Evolutionary conservation across 2,329 filamentous ascomycete genomes (phyloP).

Genomic region (Trichophyton rubrum): DNA sequence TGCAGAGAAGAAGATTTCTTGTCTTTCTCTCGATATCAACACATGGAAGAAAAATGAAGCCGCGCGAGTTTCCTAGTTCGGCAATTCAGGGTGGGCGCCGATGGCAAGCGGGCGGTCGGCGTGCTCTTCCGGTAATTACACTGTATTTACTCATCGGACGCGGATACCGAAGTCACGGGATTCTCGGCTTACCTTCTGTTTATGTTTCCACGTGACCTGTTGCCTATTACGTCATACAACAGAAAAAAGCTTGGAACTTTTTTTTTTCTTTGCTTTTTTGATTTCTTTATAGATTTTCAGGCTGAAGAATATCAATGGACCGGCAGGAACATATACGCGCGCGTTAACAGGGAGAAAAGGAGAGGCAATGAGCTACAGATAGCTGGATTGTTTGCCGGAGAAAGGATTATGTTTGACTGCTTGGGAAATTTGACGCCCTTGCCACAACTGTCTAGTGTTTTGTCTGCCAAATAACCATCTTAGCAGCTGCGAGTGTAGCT

Average conservation of each 20-base stretch:
- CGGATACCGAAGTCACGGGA: not conserved
- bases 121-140: not conserved
- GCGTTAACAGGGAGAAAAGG: not conserved
- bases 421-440: not conserved
- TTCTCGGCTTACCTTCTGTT: not conserved
- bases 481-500: not conserved
- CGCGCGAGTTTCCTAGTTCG: conserved; percentile 2
- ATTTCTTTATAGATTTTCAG: not conserved
- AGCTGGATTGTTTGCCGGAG: not conserved
- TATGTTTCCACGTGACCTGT: not conserved
- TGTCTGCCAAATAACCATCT: not conserved
- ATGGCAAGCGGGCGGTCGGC: conserved; percentile 7
- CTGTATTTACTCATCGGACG: not conserved
- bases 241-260: not conserved
- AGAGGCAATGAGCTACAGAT: not conserved
- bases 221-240: conserved; percentile 4
- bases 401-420: no score
- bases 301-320: not conserved
- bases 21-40: not conserved
- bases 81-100: conserved; percentile 2
- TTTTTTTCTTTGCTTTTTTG: not conserved
- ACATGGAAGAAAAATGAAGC: not conserved
- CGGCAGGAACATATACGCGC: not conserved
- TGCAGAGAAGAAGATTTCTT: not conserved
- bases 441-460: not conserved